Evolutionary conservation across 495 filamentous ascomycete genomes (phyloP).

Genomic region (Saxophila tyrrhenica): DNA sequence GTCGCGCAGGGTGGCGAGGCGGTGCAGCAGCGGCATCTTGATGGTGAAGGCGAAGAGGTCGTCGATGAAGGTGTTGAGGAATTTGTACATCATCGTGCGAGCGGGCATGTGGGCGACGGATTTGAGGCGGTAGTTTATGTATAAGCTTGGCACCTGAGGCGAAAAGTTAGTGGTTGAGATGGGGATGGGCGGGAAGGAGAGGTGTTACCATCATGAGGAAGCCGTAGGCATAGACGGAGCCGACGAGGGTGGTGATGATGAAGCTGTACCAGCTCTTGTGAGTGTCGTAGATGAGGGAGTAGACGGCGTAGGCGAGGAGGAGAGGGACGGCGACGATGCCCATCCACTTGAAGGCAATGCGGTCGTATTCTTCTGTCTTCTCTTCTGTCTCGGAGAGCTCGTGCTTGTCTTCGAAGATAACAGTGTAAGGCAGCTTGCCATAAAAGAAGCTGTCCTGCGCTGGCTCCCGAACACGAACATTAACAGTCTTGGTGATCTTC

Average conservation of each 20-base stretch:
- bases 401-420: slow-evolving; percentile 94
- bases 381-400: slow-evolving; percentile 87
- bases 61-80: slow-evolving; percentile 75
- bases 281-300: slow-evolving; percentile 82
- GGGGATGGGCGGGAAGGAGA: neutral
- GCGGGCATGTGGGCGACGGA: slow-evolving; percentile 94
- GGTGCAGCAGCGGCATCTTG: slow-evolving; percentile 94
- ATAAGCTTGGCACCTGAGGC: slow-evolving; percentile 58
- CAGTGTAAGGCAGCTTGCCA: slow-evolving; percentile 56
- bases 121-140: slow-evolving; percentile 98
- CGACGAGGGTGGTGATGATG: slow-evolving; percentile 81
- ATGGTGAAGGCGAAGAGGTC: slow-evolving; percentile 96
- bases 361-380: slow-evolving; percentile 96
- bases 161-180: slow-evolving; percentile 5
- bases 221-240: slow-evolving; percentile 93
- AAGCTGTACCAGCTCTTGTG: slow-evolving; percentile 99
- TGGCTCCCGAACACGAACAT: slow-evolving; percentile 69
- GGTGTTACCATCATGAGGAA: slow-evolving; percentile 91
- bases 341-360: slow-evolving; percentile 93
- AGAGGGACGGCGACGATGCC: slow-evolving; percentile 86
- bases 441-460: slow-evolving; percentile 44
- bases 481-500: slow-evolving; percentile 96
- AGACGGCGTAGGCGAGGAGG: slow-evolving; percentile 75
- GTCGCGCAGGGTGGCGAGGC: slow-evolving; percentile 86
- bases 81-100: slow-evolving; percentile 95